phyloP scores from a whole-genome alignment of 2,329 filamentous ascomycete genomes.

The Corynespora cassiicola region DNA sequence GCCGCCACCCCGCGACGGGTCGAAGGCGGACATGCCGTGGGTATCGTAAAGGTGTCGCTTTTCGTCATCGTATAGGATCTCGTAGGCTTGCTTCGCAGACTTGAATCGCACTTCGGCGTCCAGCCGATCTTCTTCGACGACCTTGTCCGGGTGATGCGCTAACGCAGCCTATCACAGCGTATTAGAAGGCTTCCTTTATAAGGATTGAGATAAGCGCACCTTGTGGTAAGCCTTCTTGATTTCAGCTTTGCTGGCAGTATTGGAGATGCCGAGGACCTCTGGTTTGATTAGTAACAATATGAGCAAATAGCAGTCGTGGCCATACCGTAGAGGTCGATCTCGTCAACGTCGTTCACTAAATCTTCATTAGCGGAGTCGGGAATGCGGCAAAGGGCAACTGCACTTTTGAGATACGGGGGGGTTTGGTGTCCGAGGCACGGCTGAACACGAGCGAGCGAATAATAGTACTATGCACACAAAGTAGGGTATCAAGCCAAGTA shows the following conservation, averaged over 20 bases:
- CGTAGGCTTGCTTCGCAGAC: slow-evolving; percentile 89
- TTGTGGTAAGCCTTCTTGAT: slow-evolving; percentile 98
- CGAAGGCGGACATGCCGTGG: slow-evolving; percentile 95
- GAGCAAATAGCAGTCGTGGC: neutral
- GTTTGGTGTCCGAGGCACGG: no score
- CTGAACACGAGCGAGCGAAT: no score
- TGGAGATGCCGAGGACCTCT: slow-evolving; percentile 83
- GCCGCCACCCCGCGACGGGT: slow-evolving; percentile 72
- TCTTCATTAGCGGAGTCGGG: neutral
- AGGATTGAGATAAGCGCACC: slow-evolving; percentile 56
- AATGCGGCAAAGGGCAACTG: neutral
- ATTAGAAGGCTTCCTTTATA: slow-evolving; percentile 3
- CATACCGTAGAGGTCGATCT: slow-evolving; percentile 65
- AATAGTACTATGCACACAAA: slow-evolving; percentile 15
- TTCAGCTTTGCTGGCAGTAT: slow-evolving; percentile 74
- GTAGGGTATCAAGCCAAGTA: no score
- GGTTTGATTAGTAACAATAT: slow-evolving; percentile 33
- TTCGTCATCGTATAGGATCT: slow-evolving; percentile 95
- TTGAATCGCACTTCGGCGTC: slow-evolving; percentile 94
- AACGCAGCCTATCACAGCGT: slow-evolving; percentile 71
- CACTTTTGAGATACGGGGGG: no score
- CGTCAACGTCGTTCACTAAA: slow-evolving; percentile 49
- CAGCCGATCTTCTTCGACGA: slow-evolving; percentile 81
- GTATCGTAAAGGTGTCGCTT: slow-evolving; percentile 91
- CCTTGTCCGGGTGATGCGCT: slow-evolving; percentile 93